Percentiles rank a stretch among this genome's conserved stretches.
Evolutionary conservation across 1,139 yeast species (phyloP).

Genomic region (Pichia sp.): DNA sequence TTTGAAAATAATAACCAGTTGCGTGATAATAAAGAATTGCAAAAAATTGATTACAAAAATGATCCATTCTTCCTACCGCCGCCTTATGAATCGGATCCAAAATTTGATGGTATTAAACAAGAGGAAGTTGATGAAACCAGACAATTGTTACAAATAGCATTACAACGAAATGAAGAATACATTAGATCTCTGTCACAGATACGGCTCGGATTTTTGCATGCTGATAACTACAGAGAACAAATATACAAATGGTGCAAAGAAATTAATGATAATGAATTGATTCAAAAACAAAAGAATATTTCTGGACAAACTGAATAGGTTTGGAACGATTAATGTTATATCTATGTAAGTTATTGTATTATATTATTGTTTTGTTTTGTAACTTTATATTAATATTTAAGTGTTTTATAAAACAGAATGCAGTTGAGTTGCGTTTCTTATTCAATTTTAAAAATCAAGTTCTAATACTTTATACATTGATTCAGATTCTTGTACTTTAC

Average conservation of each 20-base stretch:
- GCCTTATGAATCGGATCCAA: slow-evolving; percentile 32
- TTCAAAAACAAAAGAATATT: slow-evolving; percentile 24
- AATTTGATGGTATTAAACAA: slow-evolving; percentile 38
- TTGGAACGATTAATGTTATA: not conserved
- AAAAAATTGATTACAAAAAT: slow-evolving; percentile 3
- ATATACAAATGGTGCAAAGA: slow-evolving; percentile 81
- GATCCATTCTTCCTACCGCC: slow-evolving; percentile 70
- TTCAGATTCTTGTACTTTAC: slow-evolving; percentile 17
- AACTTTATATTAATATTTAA: no score
- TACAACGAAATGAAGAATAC: slow-evolving; percentile 88
- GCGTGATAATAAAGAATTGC: slow-evolving; percentile 2
- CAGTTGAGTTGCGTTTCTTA: no score
- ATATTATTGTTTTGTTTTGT: not conserved
- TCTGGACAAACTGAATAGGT: slow-evolving; percentile 27
- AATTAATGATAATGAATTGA: slow-evolving; percentile 57
- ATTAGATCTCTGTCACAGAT: slow-evolving; percentile 68
- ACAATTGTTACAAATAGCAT: slow-evolving; percentile 60
- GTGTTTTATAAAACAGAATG: not conserved
- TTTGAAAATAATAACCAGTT: slow-evolving; percentile 23
- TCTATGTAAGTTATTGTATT: not conserved
- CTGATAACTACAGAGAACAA: slow-evolving; percentile 65
- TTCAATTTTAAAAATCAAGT: slow-evolving; percentile 2
- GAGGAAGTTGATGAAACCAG: slow-evolving; percentile 60
- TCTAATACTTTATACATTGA: slow-evolving; percentile 36
- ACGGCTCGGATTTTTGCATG: slow-evolving; percentile 69